These are phyloP conservation scores for Elongisporangium undulatum DNA, from an alignment of 352 stramenopile species.

Conservation along the genomic window DNA sequence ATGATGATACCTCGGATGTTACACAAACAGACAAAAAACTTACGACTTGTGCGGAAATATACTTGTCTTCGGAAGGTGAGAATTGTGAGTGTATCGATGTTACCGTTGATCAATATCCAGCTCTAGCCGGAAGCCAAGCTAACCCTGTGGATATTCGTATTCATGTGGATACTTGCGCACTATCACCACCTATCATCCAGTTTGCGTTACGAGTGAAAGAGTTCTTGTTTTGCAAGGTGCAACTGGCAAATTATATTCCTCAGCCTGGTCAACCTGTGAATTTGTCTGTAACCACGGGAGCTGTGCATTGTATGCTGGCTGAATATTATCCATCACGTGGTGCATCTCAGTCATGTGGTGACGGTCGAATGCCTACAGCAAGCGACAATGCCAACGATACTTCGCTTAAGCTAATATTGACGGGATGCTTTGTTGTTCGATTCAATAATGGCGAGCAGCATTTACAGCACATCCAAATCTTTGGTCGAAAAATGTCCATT, in stretches of 20 bases:
- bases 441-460: constrained; percentile 39
- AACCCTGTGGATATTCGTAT: constrained; percentile 33
- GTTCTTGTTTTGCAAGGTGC: constrained; percentile 40
- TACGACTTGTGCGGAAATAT: constrained; percentile 31
- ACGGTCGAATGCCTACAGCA: background rate
- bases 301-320: constrained; percentile 50
- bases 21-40: constrained; percentile 9
- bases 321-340: constrained; percentile 23
- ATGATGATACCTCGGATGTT: background rate
- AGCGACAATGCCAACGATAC: background rate
- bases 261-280: constrained; percentile 22
- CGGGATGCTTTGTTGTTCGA: constrained; percentile 50
- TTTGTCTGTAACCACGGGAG: constrained; percentile 60
- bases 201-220: constrained; percentile 40
- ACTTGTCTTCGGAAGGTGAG: constrained; percentile 10
- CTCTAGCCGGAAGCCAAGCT: constrained; percentile 14
- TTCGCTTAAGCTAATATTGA: constrained; percentile 50
- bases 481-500: constrained; percentile 67
- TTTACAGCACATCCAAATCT: constrained; percentile 49
- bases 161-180: constrained; percentile 54
- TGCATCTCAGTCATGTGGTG: background rate
- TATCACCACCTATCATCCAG: constrained; percentile 43
- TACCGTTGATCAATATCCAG: constrained; percentile 4
- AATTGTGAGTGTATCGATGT: constrained; percentile 14
- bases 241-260: constrained; percentile 27